Percentiles rank a stretch among this genome's conserved stretches.
Conservation (phyloP, 2,329 filamentous ascomycete genomes). For the Cytospora chrysosperma region DNA sequence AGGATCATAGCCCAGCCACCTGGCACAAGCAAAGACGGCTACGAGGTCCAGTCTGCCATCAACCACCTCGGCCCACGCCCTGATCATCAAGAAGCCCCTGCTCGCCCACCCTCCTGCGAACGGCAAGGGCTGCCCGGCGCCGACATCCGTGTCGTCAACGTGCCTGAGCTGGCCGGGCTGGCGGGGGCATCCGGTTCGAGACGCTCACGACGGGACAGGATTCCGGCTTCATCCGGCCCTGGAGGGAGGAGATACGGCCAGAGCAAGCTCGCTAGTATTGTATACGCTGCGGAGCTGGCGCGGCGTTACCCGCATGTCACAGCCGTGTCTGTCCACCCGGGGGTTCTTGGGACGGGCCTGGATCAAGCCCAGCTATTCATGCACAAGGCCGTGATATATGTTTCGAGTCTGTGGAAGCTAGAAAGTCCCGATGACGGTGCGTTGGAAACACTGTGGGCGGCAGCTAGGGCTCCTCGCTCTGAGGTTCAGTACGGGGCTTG, state of each 20-base stretch:
- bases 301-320: slow-evolving; percentile 38
- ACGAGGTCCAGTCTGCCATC: slow-evolving; percentile 39
- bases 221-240: slow-evolving; percentile 8
- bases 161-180: slow-evolving; percentile 33
- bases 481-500: background rate
- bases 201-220: slow-evolving; percentile 25
- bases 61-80: slow-evolving; percentile 45
- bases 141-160: slow-evolving; percentile 32
- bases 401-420: background rate
- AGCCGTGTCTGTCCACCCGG: slow-evolving; percentile 40
- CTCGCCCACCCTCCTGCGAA: slow-evolving; percentile 37
- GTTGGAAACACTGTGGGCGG: background rate
- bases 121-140: slow-evolving; percentile 27
- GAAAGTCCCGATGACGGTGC: background rate
- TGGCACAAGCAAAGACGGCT: slow-evolving; percentile 36
- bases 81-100: slow-evolving; percentile 39
- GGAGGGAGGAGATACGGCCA: slow-evolving; percentile 41
- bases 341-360: slow-evolving; percentile 38
- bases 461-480: no score
- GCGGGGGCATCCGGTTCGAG: slow-evolving; percentile 29
- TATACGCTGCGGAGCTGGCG: slow-evolving; percentile 40
- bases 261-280: slow-evolving; percentile 45
- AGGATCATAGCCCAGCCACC: slow-evolving; percentile 36
- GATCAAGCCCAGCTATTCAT: background rate
- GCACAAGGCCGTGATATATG: background rate